Conservation (phyloP, 148 eudicot species). For the Silene latifolia region DNA sequence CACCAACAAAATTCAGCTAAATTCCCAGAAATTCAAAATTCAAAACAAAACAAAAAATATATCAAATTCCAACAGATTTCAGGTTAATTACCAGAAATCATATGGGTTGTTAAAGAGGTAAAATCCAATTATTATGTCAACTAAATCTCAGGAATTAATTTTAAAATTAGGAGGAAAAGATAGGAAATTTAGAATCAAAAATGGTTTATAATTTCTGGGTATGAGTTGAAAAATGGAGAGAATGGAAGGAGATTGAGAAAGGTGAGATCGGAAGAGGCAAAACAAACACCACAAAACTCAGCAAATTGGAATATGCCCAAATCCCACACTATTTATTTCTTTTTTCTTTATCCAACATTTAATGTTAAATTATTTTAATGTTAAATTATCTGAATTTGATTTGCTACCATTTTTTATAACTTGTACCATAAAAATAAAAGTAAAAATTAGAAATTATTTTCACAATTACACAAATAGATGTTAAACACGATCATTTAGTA, state of each 20-base stretch:
- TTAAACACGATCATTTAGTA: too few relatives aligned
- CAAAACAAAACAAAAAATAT: neutral
- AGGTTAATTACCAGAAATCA: neutral
- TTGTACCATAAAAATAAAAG: too few relatives aligned
- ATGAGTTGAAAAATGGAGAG: neutral
- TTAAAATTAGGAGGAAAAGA: neutral
- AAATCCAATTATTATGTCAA: neutral
- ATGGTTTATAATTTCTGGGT: neutral
- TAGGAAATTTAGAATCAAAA: neutral
- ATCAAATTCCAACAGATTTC: neutral
- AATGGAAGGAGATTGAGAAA: constrained; percentile 24
- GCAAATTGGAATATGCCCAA: constrained; percentile 38
- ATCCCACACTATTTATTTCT: constrained; percentile 24
- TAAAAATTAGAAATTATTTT: too few relatives aligned
- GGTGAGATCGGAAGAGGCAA: constrained; percentile 40
- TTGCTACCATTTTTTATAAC: too few relatives aligned
- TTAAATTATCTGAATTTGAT: too few relatives aligned
- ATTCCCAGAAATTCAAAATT: constrained; percentile 7
- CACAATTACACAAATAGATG: too few relatives aligned
- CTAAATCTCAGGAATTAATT: constrained; percentile 16
- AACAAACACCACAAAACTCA: constrained; percentile 35
- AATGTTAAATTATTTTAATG: too few relatives aligned
- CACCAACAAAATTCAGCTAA: neutral
- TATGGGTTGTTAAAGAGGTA: constrained; percentile 6
- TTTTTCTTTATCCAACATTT: constrained; percentile 3